phyloP scores from a whole-genome alignment of 768 basidiomycete genomes.

The Leccinellum rugosiceps region DNA sequence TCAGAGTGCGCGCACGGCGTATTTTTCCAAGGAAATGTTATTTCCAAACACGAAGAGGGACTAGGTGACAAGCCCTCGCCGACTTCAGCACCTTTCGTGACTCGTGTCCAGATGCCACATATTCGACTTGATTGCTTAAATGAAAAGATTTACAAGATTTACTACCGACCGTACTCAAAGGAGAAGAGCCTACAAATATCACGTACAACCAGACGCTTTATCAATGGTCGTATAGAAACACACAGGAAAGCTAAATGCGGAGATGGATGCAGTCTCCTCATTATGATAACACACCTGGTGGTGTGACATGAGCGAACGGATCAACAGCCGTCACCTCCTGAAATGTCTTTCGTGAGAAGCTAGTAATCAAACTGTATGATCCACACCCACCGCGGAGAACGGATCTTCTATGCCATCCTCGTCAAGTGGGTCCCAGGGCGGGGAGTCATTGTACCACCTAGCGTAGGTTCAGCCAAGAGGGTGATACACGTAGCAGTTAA shows the following conservation, averaged over 20 bases:
- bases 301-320: constrained; percentile 9
- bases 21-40: too few relatives aligned
- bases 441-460: constrained; percentile 20
- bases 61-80: too few relatives aligned
- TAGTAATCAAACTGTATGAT: not conserved
- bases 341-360: not conserved
- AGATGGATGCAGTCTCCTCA: not conserved
- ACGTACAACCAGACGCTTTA: not conserved
- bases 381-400: constrained; percentile 14
- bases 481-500: not conserved
- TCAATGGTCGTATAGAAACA: not conserved
- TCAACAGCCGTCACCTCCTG: constrained; percentile 10
- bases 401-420: constrained; percentile 25
- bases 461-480: not conserved
- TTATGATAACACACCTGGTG: not conserved
- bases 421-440: constrained; percentile 30
- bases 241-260: not conserved
- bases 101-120: too few relatives aligned
- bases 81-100: too few relatives aligned
- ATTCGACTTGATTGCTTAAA: not conserved
- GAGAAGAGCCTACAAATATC: not conserved
- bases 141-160: not conserved
- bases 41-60: too few relatives aligned
- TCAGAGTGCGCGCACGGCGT: too few relatives aligned
- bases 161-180: not conserved